Evolutionary conservation across 192 early-diverging fungal genomes (phyloP).

Genomic region (Coemansia sp.): DNA sequence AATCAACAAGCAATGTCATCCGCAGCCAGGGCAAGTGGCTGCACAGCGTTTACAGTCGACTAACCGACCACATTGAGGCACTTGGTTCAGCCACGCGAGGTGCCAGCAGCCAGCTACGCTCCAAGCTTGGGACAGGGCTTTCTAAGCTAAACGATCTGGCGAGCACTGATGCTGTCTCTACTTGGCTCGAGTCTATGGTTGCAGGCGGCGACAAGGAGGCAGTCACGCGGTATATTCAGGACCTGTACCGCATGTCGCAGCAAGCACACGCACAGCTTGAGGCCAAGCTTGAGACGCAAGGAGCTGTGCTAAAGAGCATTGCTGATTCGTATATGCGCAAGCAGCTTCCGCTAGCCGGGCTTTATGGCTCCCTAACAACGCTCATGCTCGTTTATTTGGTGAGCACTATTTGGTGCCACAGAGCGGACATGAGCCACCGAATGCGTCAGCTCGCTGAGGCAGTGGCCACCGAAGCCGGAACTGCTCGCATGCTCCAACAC

Average conservation of each 20-base stretch:
- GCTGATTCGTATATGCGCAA: slow-evolving; percentile 11
- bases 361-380: slow-evolving; percentile 21
- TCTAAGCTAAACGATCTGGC: slow-evolving; percentile 31
- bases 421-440: slow-evolving; percentile 10
- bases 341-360: slow-evolving; percentile 31
- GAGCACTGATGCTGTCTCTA: slow-evolving; percentile 10
- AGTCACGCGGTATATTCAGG: slow-evolving; percentile 24
- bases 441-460: slow-evolving; percentile 5
- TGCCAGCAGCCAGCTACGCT: slow-evolving; percentile 27
- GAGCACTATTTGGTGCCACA: slow-evolving; percentile 14
- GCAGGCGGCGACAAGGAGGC: slow-evolving; percentile 23
- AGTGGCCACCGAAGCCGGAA: neutral
- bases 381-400: slow-evolving; percentile 19
- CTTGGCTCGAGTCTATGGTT: slow-evolving; percentile 45
- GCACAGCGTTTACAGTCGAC: neutral
- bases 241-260: slow-evolving; percentile 31
- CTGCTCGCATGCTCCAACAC: slow-evolving; percentile 8
- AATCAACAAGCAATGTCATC: neutral
- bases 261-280: slow-evolving; percentile 25
- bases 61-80: slow-evolving; percentile 1
- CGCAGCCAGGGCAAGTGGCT: neutral
- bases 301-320: slow-evolving; percentile 22
- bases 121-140: slow-evolving; percentile 20
- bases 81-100: slow-evolving; percentile 18
- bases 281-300: slow-evolving; percentile 29